phyloP scores from a whole-genome alignment of 257 asterid genomes.

The Nicotiana obtusifolia region DNA sequence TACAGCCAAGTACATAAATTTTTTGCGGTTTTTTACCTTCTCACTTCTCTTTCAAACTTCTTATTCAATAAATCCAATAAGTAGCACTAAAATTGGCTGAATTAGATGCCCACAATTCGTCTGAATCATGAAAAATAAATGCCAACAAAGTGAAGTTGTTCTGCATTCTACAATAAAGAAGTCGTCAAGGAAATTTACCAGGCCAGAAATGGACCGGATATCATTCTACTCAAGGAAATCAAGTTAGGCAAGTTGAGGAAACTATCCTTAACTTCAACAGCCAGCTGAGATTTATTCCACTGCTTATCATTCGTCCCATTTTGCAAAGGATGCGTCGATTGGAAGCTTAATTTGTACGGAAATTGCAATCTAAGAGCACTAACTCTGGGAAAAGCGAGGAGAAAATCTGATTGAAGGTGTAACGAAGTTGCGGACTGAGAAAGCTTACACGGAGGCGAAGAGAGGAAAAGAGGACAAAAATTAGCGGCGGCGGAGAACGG shows the following conservation, averaged over 20 bases:
- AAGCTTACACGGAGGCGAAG: constrained; percentile 86
- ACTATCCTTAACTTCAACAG: constrained; percentile 30
- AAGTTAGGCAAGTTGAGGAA: constrained; percentile 73
- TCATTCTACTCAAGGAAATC: constrained; percentile 69
- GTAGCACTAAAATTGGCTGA: not conserved
- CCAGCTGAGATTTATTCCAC: constrained; percentile 19
- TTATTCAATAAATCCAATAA: not conserved
- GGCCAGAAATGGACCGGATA: constrained; percentile 84
- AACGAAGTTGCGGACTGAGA: constrained; percentile 85
- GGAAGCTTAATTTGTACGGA: constrained; percentile 27
- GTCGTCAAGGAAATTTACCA: constrained; percentile 38
- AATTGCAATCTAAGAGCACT: constrained; percentile 13
- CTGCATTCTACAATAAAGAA: not conserved
- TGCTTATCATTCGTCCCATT: constrained; percentile 13
- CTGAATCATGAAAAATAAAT: not conserved
- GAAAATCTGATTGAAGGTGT: constrained; percentile 56
- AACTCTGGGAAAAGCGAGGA: constrained; percentile 21
- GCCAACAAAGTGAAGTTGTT: not conserved
- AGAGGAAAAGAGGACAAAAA: constrained; percentile 54
- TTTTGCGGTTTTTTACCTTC: not conserved
- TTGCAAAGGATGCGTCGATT: constrained; percentile 12
- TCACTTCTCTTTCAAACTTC: not conserved
- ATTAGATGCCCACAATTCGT: not conserved
- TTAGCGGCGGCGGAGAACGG: constrained; percentile 22
- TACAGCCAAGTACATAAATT: not conserved